Evolutionary conservation across 805 yeast species (phyloP).

Genomic region (Candida nonsorbophila): DNA sequence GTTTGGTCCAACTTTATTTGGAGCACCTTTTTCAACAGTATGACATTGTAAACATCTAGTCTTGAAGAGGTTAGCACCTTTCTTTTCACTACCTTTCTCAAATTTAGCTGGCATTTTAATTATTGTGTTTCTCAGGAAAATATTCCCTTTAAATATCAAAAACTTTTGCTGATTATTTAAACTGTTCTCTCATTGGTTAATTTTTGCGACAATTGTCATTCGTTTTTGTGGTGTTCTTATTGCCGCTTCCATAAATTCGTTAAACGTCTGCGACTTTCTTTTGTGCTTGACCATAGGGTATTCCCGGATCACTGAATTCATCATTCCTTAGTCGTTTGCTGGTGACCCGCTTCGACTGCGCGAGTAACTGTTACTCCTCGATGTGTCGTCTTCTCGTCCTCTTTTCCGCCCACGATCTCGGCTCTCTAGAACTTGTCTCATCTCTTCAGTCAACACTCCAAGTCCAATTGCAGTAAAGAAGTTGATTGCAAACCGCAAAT

Average conservation of each 20-base stretch:
- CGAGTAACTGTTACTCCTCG: constrained; percentile 9
- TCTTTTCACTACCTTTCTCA: constrained; percentile 46
- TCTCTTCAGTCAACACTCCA: constrained; percentile 75
- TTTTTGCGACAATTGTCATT: too few relatives aligned
- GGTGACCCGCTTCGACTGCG: constrained; percentile 7
- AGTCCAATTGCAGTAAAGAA: constrained; percentile 90
- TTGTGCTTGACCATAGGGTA: too few relatives aligned
- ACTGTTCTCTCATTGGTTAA: too few relatives aligned
- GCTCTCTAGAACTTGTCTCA: constrained; percentile 53
- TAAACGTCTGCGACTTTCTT: too few relatives aligned
- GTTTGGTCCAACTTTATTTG: constrained; percentile 99
- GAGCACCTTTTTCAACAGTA: constrained; percentile 93
- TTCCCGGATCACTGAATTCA: too few relatives aligned
- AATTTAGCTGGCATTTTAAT: constrained; percentile 38
- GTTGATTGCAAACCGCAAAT: constrained; percentile 75
- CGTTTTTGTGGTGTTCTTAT: too few relatives aligned
- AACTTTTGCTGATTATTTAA: too few relatives aligned
- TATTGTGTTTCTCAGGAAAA: too few relatives aligned
- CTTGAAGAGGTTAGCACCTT: constrained; percentile 98
- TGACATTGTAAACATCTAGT: constrained; percentile 99
- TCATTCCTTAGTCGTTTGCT: too few relatives aligned
- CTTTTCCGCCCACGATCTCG: constrained; percentile 6
- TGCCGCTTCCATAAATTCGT: too few relatives aligned
- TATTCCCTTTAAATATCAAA: too few relatives aligned
- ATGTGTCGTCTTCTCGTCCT: constrained; percentile 12